Evolutionary conservation across 1,284 basidiomycete species (phyloP).

Genomic region (Coniferiporia weirii): DNA sequence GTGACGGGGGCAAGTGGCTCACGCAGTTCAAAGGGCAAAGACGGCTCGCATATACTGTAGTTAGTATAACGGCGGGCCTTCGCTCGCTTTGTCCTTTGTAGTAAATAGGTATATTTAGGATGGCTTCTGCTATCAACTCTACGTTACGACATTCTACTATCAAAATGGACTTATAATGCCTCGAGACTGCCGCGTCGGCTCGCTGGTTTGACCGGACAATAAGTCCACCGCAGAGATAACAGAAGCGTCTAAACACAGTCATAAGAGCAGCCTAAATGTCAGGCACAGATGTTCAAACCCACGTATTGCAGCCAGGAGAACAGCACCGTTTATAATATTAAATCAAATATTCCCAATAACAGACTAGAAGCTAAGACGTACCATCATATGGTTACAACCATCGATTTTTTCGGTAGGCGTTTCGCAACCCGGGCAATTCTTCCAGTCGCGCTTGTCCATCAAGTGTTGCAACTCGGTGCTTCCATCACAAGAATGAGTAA

Average conservation of each 20-base stretch:
- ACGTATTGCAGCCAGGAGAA: conserved; percentile 55
- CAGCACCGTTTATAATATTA: conserved; percentile 37
- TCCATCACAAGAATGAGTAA: conserved; percentile 53
- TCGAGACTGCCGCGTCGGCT: not conserved
- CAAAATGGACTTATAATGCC: not conserved
- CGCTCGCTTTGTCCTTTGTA: too few species aligned
- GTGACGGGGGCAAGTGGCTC: too few species aligned
- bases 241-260: conserved; percentile 43
- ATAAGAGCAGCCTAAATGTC: not conserved
- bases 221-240: conserved; percentile 47
- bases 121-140: too few species aligned
- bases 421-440: conserved; percentile 53
- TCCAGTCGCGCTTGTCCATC: conserved; percentile 49
- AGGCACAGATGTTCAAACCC: conserved; percentile 19
- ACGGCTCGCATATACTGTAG: too few species aligned
- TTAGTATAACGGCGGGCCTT: too few species aligned
- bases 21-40: too few species aligned
- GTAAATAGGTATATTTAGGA: too few species aligned
- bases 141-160: too few species aligned
- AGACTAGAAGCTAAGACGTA: conserved; percentile 26
- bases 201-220: conserved; percentile 8
- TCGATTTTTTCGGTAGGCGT: conserved; percentile 51
- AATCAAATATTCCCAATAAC: not conserved
- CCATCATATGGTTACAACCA: conserved; percentile 65
- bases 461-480: conserved; percentile 47